phyloP scores from a whole-genome alignment of 768 basidiomycete species.

The Tricholoma matsutake region DNA sequence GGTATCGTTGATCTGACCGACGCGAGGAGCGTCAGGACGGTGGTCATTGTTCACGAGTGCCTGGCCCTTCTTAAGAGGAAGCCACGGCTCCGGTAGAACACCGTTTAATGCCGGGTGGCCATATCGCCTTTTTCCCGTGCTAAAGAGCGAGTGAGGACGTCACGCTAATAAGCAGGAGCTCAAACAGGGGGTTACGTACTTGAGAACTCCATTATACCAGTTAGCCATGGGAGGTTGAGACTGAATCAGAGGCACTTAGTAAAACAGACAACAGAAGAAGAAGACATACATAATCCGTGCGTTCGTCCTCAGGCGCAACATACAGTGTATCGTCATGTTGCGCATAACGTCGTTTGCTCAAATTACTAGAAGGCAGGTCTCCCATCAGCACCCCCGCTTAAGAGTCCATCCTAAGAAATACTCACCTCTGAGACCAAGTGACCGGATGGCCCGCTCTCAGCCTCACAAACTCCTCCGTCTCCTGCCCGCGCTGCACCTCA shows the following conservation, averaged over 20 bases:
- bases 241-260: conserved; percentile 35
- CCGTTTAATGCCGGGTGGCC: conserved; percentile 96
- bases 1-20: conserved; percentile 50
- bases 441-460: conserved; percentile 84
- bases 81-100: conserved; percentile 89
- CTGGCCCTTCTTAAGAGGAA: conserved; percentile 85
- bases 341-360: conserved; percentile 85
- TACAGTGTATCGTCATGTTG: conserved; percentile 94
- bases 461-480: conserved; percentile 72
- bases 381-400: conserved; percentile 1
- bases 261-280: background rate
- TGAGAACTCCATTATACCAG: conserved; percentile 90
- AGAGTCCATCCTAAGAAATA: conserved; percentile 2
- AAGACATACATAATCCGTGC: conserved; percentile 77
- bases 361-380: conserved; percentile 47
- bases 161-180: background rate
- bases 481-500: conserved; percentile 89
- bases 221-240: conserved; percentile 97
- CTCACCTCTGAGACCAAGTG: conserved; percentile 83
- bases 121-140: conserved; percentile 92
- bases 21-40: conserved; percentile 32
- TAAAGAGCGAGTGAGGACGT: conserved; percentile 25
- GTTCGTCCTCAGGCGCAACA: conserved; percentile 90
- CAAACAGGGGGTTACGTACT: conserved; percentile 43
- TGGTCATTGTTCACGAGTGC: conserved; percentile 60